Evolutionary conservation across 768 basidiomycete genomes (phyloP).

Genomic region (Strobilomyces echinocephalus): DNA sequence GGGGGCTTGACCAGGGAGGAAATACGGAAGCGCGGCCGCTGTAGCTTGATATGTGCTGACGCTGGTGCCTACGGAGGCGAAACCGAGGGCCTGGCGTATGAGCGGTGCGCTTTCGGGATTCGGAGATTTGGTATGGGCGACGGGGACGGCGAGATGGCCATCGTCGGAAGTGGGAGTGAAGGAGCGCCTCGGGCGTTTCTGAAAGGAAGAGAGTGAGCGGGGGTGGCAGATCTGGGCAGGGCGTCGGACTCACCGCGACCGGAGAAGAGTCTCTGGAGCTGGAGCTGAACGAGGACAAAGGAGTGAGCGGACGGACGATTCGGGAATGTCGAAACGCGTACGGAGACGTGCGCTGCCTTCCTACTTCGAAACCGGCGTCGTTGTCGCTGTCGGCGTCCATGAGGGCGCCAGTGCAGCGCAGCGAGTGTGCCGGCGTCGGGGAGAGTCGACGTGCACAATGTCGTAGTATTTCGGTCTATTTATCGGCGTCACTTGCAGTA

Average conservation of each 20-base stretch:
- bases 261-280: conserved; percentile 60
- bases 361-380: conserved; percentile 16
- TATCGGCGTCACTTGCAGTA: too few relatives aligned
- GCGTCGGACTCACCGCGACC: conserved; percentile 35
- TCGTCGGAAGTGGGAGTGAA: conserved; percentile 54
- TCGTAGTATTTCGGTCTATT: too few relatives aligned
- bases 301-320: conserved; percentile 3
- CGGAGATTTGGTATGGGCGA: conserved; percentile 41
- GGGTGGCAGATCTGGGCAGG: neutral
- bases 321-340: conserved; percentile 20
- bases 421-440: neutral
- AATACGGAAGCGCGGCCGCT: conserved; percentile 26
- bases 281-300: conserved; percentile 34
- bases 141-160: conserved; percentile 37
- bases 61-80: conserved; percentile 32
- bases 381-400: conserved; percentile 23
- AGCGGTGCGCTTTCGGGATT: conserved; percentile 45
- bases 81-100: conserved; percentile 57
- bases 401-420: neutral
- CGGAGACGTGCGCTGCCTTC: conserved; percentile 38
- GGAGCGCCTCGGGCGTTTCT: conserved; percentile 43
- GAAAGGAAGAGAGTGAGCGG: conserved; percentile 3
- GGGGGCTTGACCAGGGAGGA: conserved; percentile 52
- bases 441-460: too few relatives aligned
- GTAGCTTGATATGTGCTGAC: conserved; percentile 30